Percentiles rank a stretch among this genome's conserved stretches.
Conservation (phyloP, 75 land plant genomes). For the Sequoia sempervirens region DNA sequence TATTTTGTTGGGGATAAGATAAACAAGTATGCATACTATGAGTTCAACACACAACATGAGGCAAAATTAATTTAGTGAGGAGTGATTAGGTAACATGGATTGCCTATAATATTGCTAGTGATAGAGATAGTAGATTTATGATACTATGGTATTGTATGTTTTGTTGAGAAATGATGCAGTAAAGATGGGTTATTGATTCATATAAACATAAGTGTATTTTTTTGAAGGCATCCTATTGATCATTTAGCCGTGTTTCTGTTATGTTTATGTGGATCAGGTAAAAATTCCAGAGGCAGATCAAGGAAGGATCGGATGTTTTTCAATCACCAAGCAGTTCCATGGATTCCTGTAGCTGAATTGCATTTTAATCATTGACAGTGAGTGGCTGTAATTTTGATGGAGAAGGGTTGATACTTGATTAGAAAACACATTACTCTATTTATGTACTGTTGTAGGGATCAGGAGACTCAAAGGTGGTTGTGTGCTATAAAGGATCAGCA, state of each 20-base stretch:
- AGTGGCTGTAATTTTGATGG: neutral
- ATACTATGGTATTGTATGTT: neutral
- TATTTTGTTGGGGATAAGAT: too few species aligned
- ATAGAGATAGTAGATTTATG: neutral
- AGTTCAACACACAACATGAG: too few species aligned
- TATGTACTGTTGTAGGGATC: neutral
- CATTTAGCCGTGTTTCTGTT: neutral
- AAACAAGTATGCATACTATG: too few species aligned
- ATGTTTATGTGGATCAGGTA: neutral
- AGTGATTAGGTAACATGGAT: too few species aligned
- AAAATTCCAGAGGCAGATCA: neutral
- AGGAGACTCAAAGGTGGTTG: neutral
- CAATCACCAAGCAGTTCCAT: neutral
- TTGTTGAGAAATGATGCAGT: neutral
- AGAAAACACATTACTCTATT: neutral
- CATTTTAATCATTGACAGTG: neutral
- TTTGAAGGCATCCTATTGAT: neutral
- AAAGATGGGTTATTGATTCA: neutral
- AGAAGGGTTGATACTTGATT: neutral
- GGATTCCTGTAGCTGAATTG: neutral
- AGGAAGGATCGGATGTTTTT: neutral
- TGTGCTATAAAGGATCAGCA: neutral
- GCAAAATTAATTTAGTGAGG: too few species aligned
- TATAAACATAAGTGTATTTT: neutral
- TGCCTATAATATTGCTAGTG: too few species aligned